A percentile compares a stretch with the other conserved stretches of the same genome.
Evolutionary conservation across 306 rosid genomes (phyloP).

Genomic region (Fragaria nilgerrensis): DNA sequence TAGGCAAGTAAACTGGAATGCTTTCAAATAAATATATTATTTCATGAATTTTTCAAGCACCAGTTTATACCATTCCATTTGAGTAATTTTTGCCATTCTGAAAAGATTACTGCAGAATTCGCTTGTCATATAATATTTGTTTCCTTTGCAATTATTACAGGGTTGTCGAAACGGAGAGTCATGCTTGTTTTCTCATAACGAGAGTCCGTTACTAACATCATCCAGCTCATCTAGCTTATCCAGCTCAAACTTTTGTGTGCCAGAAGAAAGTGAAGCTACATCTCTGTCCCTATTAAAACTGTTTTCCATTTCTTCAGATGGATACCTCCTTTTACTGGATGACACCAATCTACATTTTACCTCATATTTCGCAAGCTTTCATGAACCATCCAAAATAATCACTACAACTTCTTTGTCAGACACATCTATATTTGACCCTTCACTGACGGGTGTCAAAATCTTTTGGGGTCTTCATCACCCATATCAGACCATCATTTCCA

Average conservation of each 20-base stretch:
- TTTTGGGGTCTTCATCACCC: slow-evolving; percentile 73
- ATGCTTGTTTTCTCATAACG: slow-evolving; percentile 65
- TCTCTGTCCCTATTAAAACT: slow-evolving; percentile 44
- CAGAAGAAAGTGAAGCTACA: slow-evolving; percentile 43
- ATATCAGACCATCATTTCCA: slow-evolving; percentile 57
- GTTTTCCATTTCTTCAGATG: slow-evolving; percentile 44
- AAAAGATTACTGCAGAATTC: not conserved
- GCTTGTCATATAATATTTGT: not conserved
- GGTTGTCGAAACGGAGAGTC: slow-evolving; percentile 78
- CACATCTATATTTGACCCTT: slow-evolving; percentile 38
- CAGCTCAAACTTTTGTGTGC: slow-evolving; percentile 38
- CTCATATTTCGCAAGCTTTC: slow-evolving; percentile 42
- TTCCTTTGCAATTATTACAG: slow-evolving; percentile 35
- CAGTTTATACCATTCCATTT: not conserved
- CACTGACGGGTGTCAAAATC: slow-evolving; percentile 47
- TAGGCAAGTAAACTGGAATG: not conserved
- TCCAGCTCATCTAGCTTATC: slow-evolving; percentile 30
- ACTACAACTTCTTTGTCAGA: slow-evolving; percentile 58
- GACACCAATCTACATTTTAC: slow-evolving; percentile 57
- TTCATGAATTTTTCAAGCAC: not conserved
- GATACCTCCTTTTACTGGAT: slow-evolving; percentile 64
- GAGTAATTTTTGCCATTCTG: not conserved
- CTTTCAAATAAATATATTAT: not conserved
- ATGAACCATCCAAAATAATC: slow-evolving; percentile 57
- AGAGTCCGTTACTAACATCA: slow-evolving; percentile 34